Base-by-base conservation (phyloP, 345 rosid genomes). In the Salix koriyanagi region DNA sequence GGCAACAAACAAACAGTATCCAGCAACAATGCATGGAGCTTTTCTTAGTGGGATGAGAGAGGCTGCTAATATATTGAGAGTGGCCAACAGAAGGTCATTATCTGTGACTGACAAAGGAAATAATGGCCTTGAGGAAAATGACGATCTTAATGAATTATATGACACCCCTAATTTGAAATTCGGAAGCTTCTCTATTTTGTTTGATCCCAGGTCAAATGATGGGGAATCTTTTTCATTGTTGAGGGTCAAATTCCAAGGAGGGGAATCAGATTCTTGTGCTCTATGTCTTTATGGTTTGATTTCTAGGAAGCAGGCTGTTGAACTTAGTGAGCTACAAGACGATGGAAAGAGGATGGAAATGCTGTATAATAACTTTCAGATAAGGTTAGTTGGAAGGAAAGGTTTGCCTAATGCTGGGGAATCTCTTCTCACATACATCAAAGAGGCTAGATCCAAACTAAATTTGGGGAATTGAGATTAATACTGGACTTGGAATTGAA, bases 1-100 rank as follows among this genome's bases (percentile, higher is more conserved):
- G 86, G 99, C 99, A 12, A 94, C 99, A 10, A 96, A 92, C 76
- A 92, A 86, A 81, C 97, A 96, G 65, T 91, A 96, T 81, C 97
- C 97, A 14, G 99, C 99, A 19, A 94, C 98, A 66, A 96, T 96
- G 99, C 98, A 96, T 65, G 95, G 98, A 78, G 99, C 98, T 15
- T 91, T 96, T 82, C 83, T 96, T 34, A 96, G 99, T 64, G 97
- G 99, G 65, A 94, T 96, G 99, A 92, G 98, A 77, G 98, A 96
- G 84, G 98, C 98, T 10, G 97, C 98, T 46, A 91, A 89, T 75
- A 92, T 92, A 34, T 86, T 89, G 73, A 88, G 97, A 79, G 91
- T 89, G 73, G 87, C 94, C 34, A 91, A 86, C 83, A 88, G 88
- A 83, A 88, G 97, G 80, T 76, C 87, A 21, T 72, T 80, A 36